These are phyloP conservation scores for Penicillium sp. DNA, from an alignment of 2,329 filamentous ascomycete genomes.

Conservation along the genomic window DNA sequence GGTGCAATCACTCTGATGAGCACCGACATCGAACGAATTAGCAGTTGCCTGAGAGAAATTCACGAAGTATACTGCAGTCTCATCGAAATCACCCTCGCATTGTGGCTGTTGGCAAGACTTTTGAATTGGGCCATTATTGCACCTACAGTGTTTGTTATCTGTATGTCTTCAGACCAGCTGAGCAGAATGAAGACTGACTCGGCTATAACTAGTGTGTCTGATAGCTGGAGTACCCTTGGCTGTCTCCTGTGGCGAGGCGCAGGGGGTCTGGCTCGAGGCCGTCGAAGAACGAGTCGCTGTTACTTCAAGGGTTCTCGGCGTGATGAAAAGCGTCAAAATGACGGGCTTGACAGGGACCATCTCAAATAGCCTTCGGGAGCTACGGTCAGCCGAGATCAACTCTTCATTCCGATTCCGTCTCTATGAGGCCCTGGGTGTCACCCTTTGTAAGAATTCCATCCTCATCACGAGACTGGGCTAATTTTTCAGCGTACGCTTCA, in stretches of 20 bases:
- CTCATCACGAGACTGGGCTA: not conserved
- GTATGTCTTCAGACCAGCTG: conserved; percentile 1
- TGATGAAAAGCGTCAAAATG: conserved; percentile 26
- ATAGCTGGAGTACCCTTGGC: conserved; percentile 16
- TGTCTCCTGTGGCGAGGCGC: conserved; percentile 17
- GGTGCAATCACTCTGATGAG: conserved; percentile 51
- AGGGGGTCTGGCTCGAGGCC: conserved; percentile 19
- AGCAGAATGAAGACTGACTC: not conserved
- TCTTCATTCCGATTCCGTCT: conserved; percentile 16
- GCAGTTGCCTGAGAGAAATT: conserved; percentile 12
- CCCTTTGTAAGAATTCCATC: conserved; percentile 7
- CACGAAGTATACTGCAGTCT: conserved; percentile 21
- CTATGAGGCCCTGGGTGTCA: conserved; percentile 13
- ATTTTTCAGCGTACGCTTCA: conserved; percentile 19
- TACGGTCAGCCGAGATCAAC: conserved; percentile 17
- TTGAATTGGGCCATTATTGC: conserved; percentile 18
- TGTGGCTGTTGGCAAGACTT: conserved; percentile 16
- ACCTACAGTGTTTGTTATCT: conserved; percentile 8
- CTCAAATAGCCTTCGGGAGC: conserved; percentile 12
- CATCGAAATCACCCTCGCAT: conserved; percentile 13
- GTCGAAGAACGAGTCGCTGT: conserved; percentile 21
- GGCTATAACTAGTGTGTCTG: conserved; percentile 11
- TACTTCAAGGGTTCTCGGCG: conserved; percentile 22
- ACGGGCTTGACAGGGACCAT: conserved; percentile 19
- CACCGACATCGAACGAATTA: conserved; percentile 45